Evolutionary conservation across 2,329 filamentous ascomycete genomes (phyloP).

Genomic region (Sphaerulina musiva): DNA sequence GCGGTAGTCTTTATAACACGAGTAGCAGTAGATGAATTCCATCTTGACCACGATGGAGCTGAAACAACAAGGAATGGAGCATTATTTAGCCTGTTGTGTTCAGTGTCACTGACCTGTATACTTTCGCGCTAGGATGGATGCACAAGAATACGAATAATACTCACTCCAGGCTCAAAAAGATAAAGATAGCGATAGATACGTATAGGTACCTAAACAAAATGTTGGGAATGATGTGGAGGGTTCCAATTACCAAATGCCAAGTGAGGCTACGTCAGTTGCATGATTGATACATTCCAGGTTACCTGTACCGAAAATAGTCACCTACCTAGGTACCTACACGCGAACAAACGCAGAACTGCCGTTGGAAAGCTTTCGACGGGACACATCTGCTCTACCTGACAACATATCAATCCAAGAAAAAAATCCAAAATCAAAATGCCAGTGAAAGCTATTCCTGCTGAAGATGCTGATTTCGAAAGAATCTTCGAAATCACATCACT

Average conservation of each 20-base stretch:
- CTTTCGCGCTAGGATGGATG: too few species aligned
- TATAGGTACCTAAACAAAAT: too few species aligned
- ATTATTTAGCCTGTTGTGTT: too few species aligned
- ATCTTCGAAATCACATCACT: slow-evolving; percentile 28
- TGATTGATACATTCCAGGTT: neutral
- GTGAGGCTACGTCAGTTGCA: neutral
- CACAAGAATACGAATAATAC: too few species aligned
- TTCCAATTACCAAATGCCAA: neutral
- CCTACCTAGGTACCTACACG: neutral
- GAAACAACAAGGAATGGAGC: too few species aligned
- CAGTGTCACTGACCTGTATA: too few species aligned
- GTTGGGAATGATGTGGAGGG: neutral
- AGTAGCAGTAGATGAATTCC: too few species aligned
- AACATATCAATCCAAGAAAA: too few species aligned
- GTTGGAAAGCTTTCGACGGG: neutral
- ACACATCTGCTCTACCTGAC: neutral
- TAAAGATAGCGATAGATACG: too few species aligned
- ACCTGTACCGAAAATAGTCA: neutral
- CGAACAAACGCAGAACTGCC: neutral
- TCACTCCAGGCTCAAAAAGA: too few species aligned
- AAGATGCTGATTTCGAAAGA: slow-evolving; percentile 28
- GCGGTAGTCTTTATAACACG: too few species aligned
- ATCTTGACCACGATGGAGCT: too few species aligned
- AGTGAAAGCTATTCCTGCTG: slow-evolving; percentile 15
- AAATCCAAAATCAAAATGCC: neutral